phyloP scores from a whole-genome alignment of 768 basidiomycete genomes.

The Grammothele lineata region DNA sequence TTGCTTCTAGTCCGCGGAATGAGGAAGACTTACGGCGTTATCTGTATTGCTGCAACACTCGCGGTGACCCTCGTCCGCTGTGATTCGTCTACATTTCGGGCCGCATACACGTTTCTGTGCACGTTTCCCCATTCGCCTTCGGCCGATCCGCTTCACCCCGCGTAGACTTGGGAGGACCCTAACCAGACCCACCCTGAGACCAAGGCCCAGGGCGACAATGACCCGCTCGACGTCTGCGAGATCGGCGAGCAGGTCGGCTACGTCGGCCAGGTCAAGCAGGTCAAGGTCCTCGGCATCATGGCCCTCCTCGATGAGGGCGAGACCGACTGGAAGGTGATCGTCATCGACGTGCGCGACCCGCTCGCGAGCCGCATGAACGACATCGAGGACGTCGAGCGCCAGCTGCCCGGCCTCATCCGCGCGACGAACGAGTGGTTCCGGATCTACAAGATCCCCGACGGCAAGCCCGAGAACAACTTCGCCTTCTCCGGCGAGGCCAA shows the following conservation, averaged over 20 bases:
- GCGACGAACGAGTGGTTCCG: slow-evolving; percentile 99
- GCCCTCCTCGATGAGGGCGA: slow-evolving; percentile 98
- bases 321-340: slow-evolving; percentile 99
- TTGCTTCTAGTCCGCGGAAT: neutral
- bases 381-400: slow-evolving; percentile 97
- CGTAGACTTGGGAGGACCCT: slow-evolving; percentile 98
- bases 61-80: too few species aligned
- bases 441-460: slow-evolving; percentile 96
- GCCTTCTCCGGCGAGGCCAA: slow-evolving; percentile 99
- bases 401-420: slow-evolving; percentile 93
- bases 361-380: slow-evolving; percentile 96
- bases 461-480: slow-evolving; percentile 96
- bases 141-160: neutral
- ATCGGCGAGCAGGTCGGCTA: slow-evolving; percentile 99
- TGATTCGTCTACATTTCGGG: too few species aligned
- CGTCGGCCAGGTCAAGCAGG: slow-evolving; percentile 97
- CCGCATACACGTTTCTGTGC: too few species aligned
- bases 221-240: slow-evolving; percentile 99
- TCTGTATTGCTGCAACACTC: neutral
- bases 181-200: slow-evolving; percentile 85
- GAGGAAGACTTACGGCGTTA: neutral
- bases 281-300: slow-evolving; percentile 99
- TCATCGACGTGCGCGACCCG: slow-evolving; percentile 93
- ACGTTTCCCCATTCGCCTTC: neutral
- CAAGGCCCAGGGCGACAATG: slow-evolving; percentile 98